Base-by-base conservation (phyloP, 2,329 filamentous ascomycete genomes). In the Lasiodiplodia sp. region DNA sequence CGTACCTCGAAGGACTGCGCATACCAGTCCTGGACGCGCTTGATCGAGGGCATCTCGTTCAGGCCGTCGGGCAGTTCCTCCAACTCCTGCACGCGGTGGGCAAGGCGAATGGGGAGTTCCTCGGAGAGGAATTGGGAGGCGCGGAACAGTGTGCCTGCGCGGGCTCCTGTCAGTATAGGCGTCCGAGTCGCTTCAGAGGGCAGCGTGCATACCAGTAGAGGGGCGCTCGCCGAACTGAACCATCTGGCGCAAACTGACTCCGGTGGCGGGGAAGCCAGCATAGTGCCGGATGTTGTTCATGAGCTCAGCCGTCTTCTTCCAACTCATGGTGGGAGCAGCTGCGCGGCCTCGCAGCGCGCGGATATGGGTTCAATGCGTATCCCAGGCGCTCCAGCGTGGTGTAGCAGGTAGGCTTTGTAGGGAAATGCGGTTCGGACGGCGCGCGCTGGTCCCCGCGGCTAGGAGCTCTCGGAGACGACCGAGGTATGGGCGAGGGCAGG, bases 221-320 rank as follows among this genome's bases (percentile, higher is more conserved):
- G 95, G 94, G 80, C 90, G 92, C 84, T 97, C 94, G 78, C 95
- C 95, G 81, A 98, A 98, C 81, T 98, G 95, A 69, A 98, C 95
- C 96, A 99, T 99, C 86, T 99, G 96, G 80, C 96, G 89, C 82
- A 99, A 86, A 79, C 94, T 97, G 76, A 80, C 78, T 72, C 96
- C 96, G 16, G 96, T 99, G 70, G 96, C 96, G 72, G 96, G 96
- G 82, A 98, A 99, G 82, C 90, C 93, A 81, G 94, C 93, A 87
- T 97, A 97, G 84, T 97, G 94, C 82, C 91, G 90, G 90, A 97
- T 97, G 85, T 92, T 97, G 76, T 96, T 92, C 93, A 97, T 96
- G 89, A 98, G 83, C 84, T 89, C 88, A 82, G 94, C 92, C 71
- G 92, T 92, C 80, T 91, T 91, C 85, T 91, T 97, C 95, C 95